Percentiles rank a stretch among this genome's conserved stretches.
These are phyloP conservation scores for Starmerella kuoi DNA, from an alignment of 805 yeast species.

Conservation along the genomic window DNA sequence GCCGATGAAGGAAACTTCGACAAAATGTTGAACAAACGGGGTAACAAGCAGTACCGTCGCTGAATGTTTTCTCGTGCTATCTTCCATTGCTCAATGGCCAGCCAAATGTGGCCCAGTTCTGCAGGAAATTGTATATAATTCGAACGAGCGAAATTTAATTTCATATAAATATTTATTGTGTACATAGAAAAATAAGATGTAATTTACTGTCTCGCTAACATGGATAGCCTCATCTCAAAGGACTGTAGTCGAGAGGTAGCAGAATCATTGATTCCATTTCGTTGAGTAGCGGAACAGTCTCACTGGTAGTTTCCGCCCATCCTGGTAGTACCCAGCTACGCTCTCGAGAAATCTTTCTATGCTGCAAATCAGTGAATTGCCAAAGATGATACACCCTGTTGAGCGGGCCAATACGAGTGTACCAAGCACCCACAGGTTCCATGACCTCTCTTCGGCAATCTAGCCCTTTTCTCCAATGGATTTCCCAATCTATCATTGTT, in stretches of 20 bases:
- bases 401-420: constrained; percentile 32
- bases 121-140: too few species aligned
- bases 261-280: constrained; percentile 31
- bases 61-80: too few species aligned
- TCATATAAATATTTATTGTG: too few species aligned
- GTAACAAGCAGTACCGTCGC: constrained; percentile 9
- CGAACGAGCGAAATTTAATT: too few species aligned
- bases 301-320: constrained; percentile 36
- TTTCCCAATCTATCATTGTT: constrained; percentile 34
- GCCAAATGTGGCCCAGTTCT: too few species aligned
- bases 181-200: neutral
- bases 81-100: neutral
- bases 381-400: constrained; percentile 35
- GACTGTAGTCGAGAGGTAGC: constrained; percentile 33
- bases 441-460: constrained; percentile 35
- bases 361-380: constrained; percentile 37
- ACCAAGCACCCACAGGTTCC: constrained; percentile 40
- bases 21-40: constrained; percentile 11
- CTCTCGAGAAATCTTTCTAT: constrained; percentile 32
- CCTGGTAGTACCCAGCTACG: constrained; percentile 36
- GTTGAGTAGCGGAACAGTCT: constrained; percentile 32
- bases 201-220: too few species aligned
- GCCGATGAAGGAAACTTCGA: constrained; percentile 11
- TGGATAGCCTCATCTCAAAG: constrained; percentile 31
- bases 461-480: constrained; percentile 33